Evolutionary conservation across 345 rosid genomes (phyloP).

Genomic region (Euphorbia tirucalli): DNA sequence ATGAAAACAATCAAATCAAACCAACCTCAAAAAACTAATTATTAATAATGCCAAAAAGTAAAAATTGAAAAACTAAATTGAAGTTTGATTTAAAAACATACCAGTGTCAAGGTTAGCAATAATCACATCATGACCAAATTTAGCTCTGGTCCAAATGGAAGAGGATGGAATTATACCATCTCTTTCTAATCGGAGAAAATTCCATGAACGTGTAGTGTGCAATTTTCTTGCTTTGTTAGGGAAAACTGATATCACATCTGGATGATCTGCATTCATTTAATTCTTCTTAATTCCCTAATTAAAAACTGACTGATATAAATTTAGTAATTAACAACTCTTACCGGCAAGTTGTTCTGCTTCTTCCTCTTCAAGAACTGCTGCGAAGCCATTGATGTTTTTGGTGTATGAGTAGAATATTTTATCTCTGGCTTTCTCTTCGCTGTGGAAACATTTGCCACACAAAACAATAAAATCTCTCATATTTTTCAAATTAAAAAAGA

Average conservation of each 20-base stretch:
- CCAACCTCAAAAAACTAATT: neutral
- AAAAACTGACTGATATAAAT: no score
- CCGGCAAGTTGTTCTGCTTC: slow-evolving; percentile 19
- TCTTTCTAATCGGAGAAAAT: slow-evolving; percentile 49
- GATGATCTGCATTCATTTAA: slow-evolving; percentile 42
- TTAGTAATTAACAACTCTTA: no score
- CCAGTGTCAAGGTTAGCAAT: slow-evolving; percentile 66
- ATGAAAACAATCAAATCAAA: slow-evolving; percentile 9
- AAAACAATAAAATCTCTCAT: neutral
- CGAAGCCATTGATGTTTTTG: slow-evolving; percentile 26
- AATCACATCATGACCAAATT: slow-evolving; percentile 51
- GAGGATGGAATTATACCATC: slow-evolving; percentile 29
- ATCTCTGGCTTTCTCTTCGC: slow-evolving; percentile 15
- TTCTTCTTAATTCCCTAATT: neutral
- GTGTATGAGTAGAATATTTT: slow-evolving; percentile 28
- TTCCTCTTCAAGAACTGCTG: slow-evolving; percentile 28
- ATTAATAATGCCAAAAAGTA: neutral
- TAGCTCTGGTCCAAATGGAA: slow-evolving; percentile 49
- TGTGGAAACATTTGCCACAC: no score
- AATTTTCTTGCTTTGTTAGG: slow-evolving; percentile 39
- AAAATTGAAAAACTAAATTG: no score
- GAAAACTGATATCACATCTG: slow-evolving; percentile 54
- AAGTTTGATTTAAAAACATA: no score
- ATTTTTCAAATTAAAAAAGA: neutral
- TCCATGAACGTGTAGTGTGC: slow-evolving; percentile 67